Conservation (phyloP, 2,329 filamentous ascomycete species). For the Talaromyces sp. region DNA sequence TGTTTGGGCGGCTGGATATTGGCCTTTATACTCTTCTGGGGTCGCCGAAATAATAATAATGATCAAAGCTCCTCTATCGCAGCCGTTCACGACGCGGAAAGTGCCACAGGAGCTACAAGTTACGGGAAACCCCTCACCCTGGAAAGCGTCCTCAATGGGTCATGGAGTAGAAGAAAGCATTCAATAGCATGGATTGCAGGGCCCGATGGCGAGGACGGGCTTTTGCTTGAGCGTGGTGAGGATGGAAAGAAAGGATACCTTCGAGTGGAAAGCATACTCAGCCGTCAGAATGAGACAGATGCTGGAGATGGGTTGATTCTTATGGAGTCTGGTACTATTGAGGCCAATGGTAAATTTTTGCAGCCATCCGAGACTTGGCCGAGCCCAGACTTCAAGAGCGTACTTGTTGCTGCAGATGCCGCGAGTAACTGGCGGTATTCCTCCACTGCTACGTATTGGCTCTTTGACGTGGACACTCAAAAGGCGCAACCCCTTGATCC, state of each 20-base stretch:
- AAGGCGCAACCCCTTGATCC: slow-evolving; percentile 72
- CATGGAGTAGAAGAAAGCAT: slow-evolving; percentile 36
- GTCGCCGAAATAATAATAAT: slow-evolving; percentile 29
- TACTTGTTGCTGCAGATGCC: slow-evolving; percentile 69
- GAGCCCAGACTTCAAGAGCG: slow-evolving; percentile 77
- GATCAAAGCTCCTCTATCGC: slow-evolving; percentile 24
- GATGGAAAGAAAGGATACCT: slow-evolving; percentile 64
- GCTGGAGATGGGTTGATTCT: slow-evolving; percentile 59
- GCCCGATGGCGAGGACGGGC: slow-evolving; percentile 60
- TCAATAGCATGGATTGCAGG: slow-evolving; percentile 45
- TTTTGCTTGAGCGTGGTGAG: slow-evolving; percentile 67
- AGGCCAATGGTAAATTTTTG: slow-evolving; percentile 52
- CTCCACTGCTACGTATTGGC: slow-evolving; percentile 78
- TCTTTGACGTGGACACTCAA: slow-evolving; percentile 83
- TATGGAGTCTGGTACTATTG: slow-evolving; percentile 65
- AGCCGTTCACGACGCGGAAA: slow-evolving; percentile 27
- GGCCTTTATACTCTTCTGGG: slow-evolving; percentile 41
- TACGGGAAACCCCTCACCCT: slow-evolving; percentile 40
- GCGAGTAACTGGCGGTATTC: slow-evolving; percentile 87
- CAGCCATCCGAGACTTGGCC: slow-evolving; percentile 62
- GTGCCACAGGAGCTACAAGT: slow-evolving; percentile 28
- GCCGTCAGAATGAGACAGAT: slow-evolving; percentile 43
- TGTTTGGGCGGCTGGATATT: slow-evolving; percentile 43
- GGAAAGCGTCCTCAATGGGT: slow-evolving; percentile 36
- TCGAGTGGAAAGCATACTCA: slow-evolving; percentile 78